Conservation (phyloP, 2,329 filamentous ascomycete genomes). For the Fusarium sp. region DNA sequence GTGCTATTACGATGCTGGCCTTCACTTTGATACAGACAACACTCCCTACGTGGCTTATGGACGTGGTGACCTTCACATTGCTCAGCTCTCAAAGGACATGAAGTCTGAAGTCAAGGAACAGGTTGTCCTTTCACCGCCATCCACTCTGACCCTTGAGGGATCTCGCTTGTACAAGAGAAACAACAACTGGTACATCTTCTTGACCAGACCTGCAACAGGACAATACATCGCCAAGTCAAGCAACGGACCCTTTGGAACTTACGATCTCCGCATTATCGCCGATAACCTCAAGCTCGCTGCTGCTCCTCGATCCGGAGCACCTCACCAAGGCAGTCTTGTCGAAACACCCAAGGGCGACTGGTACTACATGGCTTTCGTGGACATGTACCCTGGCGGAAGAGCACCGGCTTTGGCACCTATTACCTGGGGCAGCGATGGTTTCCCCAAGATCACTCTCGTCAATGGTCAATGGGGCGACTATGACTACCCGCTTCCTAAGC, state of each 20-base stretch:
- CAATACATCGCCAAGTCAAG: conserved; percentile 61
- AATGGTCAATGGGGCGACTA: conserved; percentile 15
- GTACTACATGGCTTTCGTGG: conserved; percentile 69
- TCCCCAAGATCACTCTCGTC: not conserved
- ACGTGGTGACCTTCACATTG: conserved; percentile 58
- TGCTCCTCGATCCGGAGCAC: conserved; percentile 55
- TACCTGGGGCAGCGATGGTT: conserved; percentile 42
- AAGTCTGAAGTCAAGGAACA: conserved; percentile 17
- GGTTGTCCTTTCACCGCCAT: not conserved
- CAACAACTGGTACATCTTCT: conserved; percentile 65
- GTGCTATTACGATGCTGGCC: conserved; percentile 68
- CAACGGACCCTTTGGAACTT: conserved; percentile 61
- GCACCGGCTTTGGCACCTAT: conserved; percentile 66
- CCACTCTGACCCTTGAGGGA: conserved; percentile 56
- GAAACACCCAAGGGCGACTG: conserved; percentile 63
- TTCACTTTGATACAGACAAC: conserved; percentile 67
- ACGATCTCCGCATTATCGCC: conserved; percentile 58
- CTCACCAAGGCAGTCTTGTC: conserved; percentile 67
- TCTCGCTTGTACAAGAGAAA: conserved; percentile 67
- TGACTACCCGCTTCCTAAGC: conserved; percentile 6
- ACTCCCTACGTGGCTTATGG: conserved; percentile 69
- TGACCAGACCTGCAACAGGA: conserved; percentile 57
- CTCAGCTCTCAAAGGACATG: conserved; percentile 60
- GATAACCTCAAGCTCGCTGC: conserved; percentile 52
- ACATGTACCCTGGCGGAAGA: conserved; percentile 66